Evolutionary conservation across 2,329 filamentous ascomycete species (phyloP).

Genomic region (Dichotomopilus funicola): DNA sequence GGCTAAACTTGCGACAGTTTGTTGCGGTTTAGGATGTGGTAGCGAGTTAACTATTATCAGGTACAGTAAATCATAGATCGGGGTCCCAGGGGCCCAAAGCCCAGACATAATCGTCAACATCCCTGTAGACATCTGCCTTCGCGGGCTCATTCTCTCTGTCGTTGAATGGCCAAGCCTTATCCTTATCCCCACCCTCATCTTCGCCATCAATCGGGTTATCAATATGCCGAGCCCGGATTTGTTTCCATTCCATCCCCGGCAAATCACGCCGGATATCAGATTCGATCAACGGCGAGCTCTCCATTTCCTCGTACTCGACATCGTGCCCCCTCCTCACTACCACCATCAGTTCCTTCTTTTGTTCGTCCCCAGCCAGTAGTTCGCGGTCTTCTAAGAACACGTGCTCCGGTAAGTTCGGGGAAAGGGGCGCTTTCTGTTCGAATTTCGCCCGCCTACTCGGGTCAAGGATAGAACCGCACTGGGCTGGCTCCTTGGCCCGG

Average conservation of each 20-base stretch:
- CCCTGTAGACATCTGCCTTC: no score
- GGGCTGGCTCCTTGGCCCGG: neutral
- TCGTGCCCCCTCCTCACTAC: constrained; percentile 2
- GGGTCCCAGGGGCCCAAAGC: no score
- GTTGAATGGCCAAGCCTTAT: no score
- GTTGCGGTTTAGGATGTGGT: no score
- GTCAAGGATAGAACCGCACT: neutral
- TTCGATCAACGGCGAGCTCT: neutral
- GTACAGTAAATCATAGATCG: no score
- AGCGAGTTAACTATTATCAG: no score
- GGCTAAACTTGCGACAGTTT: no score
- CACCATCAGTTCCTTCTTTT: neutral
- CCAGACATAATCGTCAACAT: no score
- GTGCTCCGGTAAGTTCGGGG: neutral
- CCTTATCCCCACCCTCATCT: no score
- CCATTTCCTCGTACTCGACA: neutral
- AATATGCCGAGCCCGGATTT: neutral
- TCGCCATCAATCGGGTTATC: no score
- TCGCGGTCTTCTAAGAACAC: constrained; percentile 4
- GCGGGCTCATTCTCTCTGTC: no score
- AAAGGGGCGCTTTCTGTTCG: neutral
- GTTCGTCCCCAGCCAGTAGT: neutral
- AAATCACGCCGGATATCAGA: neutral
- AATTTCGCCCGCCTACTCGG: neutral
- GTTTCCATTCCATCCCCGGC: neutral